phyloP scores from a whole-genome alignment of 2,329 filamentous ascomycete species.

The Arthrinium phaeospermum region DNA sequence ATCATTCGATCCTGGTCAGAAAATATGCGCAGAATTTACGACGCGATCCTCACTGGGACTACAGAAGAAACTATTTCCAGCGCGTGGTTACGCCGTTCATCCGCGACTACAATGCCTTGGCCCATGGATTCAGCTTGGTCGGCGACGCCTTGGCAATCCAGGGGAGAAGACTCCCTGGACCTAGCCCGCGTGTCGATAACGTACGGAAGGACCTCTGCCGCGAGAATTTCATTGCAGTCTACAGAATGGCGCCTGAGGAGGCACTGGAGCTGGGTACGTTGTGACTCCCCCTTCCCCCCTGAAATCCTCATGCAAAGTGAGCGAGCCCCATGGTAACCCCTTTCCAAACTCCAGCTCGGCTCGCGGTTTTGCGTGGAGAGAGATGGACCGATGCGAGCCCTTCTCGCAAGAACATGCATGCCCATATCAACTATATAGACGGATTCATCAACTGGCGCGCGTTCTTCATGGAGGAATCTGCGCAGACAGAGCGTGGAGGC shows the following conservation, averaged over 20 bases:
- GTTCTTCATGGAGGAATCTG: background rate
- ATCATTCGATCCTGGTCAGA: background rate
- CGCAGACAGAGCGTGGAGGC: background rate
- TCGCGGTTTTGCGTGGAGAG: background rate
- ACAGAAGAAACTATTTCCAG: background rate
- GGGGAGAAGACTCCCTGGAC: background rate
- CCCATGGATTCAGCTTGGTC: background rate
- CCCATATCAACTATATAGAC: background rate
- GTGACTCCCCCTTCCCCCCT: background rate
- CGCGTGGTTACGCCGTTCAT: background rate
- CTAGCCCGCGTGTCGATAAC: fast-evolving
- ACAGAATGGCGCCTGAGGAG: background rate
- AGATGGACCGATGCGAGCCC: fast-evolving
- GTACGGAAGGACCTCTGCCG: background rate
- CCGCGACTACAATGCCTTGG: background rate
- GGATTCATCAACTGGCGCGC: background rate
- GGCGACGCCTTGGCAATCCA: background rate
- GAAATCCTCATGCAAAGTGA: background rate
- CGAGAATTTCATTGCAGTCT: background rate
- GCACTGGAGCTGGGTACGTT: background rate
- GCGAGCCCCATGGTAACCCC: background rate
- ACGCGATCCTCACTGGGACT: background rate
- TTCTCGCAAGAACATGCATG: background rate
- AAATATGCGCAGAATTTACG: background rate
- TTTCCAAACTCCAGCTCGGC: background rate